Evolutionary conservation across 83 land plant genomes (phyloP), one percentile per base, ranked within the genome.

Genomic region (Isoetes engelmannii): DNA sequence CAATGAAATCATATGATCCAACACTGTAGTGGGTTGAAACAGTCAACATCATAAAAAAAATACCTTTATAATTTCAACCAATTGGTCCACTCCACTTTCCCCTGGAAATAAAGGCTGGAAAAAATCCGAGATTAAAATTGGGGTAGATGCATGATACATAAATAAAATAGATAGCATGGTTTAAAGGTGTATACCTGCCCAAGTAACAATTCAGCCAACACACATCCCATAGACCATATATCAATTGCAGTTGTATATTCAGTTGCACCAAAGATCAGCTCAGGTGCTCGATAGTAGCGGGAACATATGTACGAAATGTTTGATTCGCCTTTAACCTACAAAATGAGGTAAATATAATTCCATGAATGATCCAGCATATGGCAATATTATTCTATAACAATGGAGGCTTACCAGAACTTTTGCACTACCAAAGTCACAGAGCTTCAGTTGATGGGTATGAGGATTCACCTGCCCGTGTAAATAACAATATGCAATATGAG

Each of bases 351-450:
- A 4, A 37, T 8, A 13, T 13, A 59, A 7, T 19, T 4, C 44
- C 43, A 6, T 6, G 5, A 6, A 37, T 41, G 13, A 8, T 63
- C 44, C 28, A 5, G 44, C 15, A 7, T 8, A 5, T 45, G 44
- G 37, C 44, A 13, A 6, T 20, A 19, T 5, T 4, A 6, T 6
- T 20, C 18, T 6, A 42, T 37, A n/a, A n/a, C 4, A 13, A 55
- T 20, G 20, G 4, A 37, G 47, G 42, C 76, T 47, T 77, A 88
- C 92, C 70, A 88, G 76, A 43, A 83, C 55, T 81, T 88, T 88
- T 5, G 92, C 92, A 69, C 92, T 88, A 75, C 92, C 92, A 74
- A 88, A 88, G 70, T 88, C 92, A 47, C 92, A 85, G 42, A 87
- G 68, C 55, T 87, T 87, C 46, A 87, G 82, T 60, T 87, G 89